These are phyloP conservation scores for Spiromastix sp. DNA, from an alignment of 2,329 filamentous ascomycete genomes.

Conservation along the genomic window DNA sequence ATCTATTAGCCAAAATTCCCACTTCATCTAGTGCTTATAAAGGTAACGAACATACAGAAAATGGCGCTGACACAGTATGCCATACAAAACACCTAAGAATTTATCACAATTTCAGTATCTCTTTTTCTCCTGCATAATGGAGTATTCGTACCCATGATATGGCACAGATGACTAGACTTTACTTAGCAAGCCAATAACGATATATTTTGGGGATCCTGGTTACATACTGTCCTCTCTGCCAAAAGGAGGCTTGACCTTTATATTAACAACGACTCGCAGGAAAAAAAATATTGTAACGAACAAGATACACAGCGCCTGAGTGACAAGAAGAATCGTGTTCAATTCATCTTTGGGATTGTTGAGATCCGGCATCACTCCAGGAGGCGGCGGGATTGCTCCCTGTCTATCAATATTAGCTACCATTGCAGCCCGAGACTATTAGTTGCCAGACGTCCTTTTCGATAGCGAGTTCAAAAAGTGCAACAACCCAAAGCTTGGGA, in stretches of 20 bases:
- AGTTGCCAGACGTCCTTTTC: too few species aligned
- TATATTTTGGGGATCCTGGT: slow-evolving; percentile 7
- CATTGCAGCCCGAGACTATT: too few species aligned
- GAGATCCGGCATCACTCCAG: slow-evolving; percentile 12
- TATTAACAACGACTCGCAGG: slow-evolving; percentile 22
- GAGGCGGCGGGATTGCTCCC: slow-evolving; percentile 11
- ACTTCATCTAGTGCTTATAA: slow-evolving; percentile 1
- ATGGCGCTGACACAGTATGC: slow-evolving; percentile 23
- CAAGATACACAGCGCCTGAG: slow-evolving; percentile 26
- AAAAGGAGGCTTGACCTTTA: slow-evolving; percentile 21
- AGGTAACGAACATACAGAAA: slow-evolving; percentile 13
- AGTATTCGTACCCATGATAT: too few species aligned
- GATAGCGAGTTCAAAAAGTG: too few species aligned
- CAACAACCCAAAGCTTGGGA: too few species aligned
- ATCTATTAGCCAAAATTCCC: background rate
- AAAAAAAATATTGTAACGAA: slow-evolving; percentile 22
- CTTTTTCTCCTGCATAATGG: slow-evolving; percentile 8
- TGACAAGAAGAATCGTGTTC: slow-evolving; percentile 24
- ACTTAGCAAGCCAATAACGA: slow-evolving; percentile 13
- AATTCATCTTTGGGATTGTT: slow-evolving; percentile 18
- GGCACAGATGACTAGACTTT: too few species aligned
- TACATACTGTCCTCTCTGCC: slow-evolving; percentile 26
- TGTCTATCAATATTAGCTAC: too few species aligned
- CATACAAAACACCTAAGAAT: slow-evolving; percentile 17
- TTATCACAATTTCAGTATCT: slow-evolving; percentile 1